Evolutionary conservation across 192 early-diverging fungal species (phyloP).

Genomic region (Coemansia sp.): DNA sequence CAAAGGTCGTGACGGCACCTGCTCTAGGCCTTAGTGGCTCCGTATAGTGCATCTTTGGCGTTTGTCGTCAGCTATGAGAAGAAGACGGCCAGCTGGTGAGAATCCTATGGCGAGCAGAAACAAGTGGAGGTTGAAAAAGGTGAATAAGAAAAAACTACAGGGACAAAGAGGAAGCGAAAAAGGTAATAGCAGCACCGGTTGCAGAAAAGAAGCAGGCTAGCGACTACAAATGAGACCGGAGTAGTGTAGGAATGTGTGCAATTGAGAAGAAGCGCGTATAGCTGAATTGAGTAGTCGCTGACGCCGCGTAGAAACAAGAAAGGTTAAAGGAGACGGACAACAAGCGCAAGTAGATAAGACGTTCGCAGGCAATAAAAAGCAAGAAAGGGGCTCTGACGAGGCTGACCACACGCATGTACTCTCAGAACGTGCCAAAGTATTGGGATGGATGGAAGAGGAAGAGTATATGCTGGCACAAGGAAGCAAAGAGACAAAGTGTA

Average conservation of each 20-base stretch:
- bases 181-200: background rate
- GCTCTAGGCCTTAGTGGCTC: slow-evolving; percentile 27
- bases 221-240: background rate
- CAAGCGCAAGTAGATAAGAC: too few relatives aligned
- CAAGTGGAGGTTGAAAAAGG: background rate
- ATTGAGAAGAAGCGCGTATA: background rate
- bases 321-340: background rate
- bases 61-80: background rate
- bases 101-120: background rate
- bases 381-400: background rate
- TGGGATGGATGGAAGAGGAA: background rate
- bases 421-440: background rate
- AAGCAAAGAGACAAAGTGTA: background rate
- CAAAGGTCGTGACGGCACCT: background rate
- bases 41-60: slow-evolving; percentile 23
- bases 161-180: background rate
- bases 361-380: too few relatives aligned
- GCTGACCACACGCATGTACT: background rate
- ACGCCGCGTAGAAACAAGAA: background rate
- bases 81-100: background rate
- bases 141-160: background rate
- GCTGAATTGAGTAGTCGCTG: background rate
- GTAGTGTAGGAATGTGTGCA: background rate
- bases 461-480: background rate
- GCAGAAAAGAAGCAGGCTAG: background rate